Evolutionary conservation across 2,329 filamentous ascomycete species (phyloP).

Genomic region (Scedosporium boydii): DNA sequence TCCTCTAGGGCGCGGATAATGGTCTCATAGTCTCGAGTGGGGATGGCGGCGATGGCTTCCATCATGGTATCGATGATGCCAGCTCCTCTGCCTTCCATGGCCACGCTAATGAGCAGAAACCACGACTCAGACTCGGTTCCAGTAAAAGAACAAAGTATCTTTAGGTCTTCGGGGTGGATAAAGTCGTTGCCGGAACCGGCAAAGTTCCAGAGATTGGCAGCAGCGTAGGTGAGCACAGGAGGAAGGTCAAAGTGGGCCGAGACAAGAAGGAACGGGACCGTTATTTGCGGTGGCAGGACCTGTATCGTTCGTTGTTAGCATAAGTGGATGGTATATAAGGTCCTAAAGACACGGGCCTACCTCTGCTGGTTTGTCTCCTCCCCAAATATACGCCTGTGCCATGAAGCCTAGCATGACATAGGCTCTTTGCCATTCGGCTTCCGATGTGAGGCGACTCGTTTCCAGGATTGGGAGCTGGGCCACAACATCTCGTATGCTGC

Average conservation of each 20-base stretch:
- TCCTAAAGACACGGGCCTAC: slow-evolving; percentile 29
- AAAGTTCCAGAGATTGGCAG: slow-evolving; percentile 85
- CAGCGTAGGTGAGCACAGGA: slow-evolving; percentile 84
- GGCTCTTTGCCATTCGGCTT: slow-evolving; percentile 71
- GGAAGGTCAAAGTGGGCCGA: slow-evolving; percentile 71
- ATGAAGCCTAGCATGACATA: slow-evolving; percentile 73
- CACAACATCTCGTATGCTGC: slow-evolving; percentile 53
- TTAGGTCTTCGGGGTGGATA: slow-evolving; percentile 58
- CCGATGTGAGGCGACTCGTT: slow-evolving; percentile 50
- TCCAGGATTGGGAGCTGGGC: slow-evolving; percentile 60
- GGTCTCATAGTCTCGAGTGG: slow-evolving; percentile 45
- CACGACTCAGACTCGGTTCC: slow-evolving; percentile 85
- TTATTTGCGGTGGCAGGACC: slow-evolving; percentile 64
- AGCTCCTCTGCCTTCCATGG: slow-evolving; percentile 77
- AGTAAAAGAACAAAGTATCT: slow-evolving; percentile 72
- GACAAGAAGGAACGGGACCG: slow-evolving; percentile 64
- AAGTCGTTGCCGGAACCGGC: slow-evolving; percentile 44
- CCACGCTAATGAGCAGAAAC: slow-evolving; percentile 86
- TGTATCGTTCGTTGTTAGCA: slow-evolving; percentile 19
- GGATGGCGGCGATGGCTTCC: slow-evolving; percentile 61
- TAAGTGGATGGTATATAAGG: background rate
- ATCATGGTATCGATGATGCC: slow-evolving; percentile 70
- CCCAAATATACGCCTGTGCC: slow-evolving; percentile 84
- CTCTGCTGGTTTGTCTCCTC: slow-evolving; percentile 63
- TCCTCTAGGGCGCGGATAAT: slow-evolving; percentile 56